Evolutionary conservation across 768 basidiomycete species (phyloP).

Genomic region (Psilocybe tampanensis): DNA sequence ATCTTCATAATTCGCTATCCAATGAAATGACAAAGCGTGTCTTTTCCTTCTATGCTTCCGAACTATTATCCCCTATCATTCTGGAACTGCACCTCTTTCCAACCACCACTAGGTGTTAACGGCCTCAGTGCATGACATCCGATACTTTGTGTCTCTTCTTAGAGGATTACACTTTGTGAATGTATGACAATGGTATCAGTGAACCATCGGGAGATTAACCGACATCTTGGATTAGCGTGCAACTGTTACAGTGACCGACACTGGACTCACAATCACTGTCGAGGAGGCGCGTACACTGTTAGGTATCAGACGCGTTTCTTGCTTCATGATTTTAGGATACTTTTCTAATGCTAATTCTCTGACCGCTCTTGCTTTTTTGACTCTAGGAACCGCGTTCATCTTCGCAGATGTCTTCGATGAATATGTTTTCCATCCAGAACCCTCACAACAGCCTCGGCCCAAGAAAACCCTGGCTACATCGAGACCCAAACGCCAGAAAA

Average conservation of each 20-base stretch:
- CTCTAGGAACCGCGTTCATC: conserved; percentile 82
- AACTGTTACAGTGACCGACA: conserved; percentile 66
- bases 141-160: conserved; percentile 76
- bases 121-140: conserved; percentile 79
- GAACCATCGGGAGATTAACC: neutral
- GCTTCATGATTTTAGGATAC: neutral
- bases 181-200: conserved; percentile 44
- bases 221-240: conserved; percentile 55
- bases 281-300: conserved; percentile 84
- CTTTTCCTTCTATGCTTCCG: neutral
- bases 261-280: conserved; percentile 76
- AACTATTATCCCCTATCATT: neutral
- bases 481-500: conserved; percentile 11
- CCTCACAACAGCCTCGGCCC: conserved; percentile 16
- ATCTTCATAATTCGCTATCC: conserved; percentile 1
- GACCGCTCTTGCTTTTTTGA: neutral
- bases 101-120: conserved; percentile 50
- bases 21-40: conserved; percentile 12
- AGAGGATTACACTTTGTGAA: conserved; percentile 82
- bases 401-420: conserved; percentile 79
- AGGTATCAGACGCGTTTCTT: conserved; percentile 46
- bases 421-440: conserved; percentile 62
- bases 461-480: conserved; percentile 1
- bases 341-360: neutral
- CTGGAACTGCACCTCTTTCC: neutral